Conservation (phyloP, 805 yeast species). For the Kodamaea kaohsiungensis region DNA sequence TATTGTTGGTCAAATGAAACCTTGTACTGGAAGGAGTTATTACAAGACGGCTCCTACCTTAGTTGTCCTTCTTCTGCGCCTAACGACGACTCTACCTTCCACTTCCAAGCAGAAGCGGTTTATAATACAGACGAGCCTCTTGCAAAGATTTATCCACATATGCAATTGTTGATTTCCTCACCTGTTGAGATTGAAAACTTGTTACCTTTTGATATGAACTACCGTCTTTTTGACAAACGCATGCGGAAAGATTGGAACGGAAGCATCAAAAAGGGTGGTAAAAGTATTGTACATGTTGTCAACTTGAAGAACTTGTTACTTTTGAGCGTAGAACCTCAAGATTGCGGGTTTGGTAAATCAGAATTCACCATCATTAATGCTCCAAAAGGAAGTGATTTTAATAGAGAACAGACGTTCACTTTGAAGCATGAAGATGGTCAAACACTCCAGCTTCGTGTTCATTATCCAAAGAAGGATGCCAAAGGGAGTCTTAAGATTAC, state of each 20-base stretch:
- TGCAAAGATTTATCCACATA: conserved; percentile 77
- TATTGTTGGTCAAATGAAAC: conserved; percentile 69
- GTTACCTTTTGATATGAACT: conserved; percentile 77
- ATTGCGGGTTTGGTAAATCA: conserved; percentile 60
- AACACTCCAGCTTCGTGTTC: conserved; percentile 58
- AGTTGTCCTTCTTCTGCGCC: conserved; percentile 53
- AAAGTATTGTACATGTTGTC: conserved; percentile 78
- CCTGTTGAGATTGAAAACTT: conserved; percentile 85
- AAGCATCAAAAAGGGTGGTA: conserved; percentile 59
- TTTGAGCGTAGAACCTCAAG: conserved; percentile 65
- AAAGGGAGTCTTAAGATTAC: conserved; percentile 64
- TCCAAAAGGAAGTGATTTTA: conserved; percentile 53
- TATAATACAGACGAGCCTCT: conserved; percentile 69
- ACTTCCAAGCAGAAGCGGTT: conserved; percentile 71
- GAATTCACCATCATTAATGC: conserved; percentile 76
- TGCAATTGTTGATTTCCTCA: conserved; percentile 74
- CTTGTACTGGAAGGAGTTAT: conserved; percentile 65
- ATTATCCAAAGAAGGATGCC: conserved; percentile 55
- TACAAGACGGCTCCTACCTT: conserved; percentile 51
- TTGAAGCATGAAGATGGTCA: conserved; percentile 68
- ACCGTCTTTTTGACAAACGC: conserved; percentile 75
- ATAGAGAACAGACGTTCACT: conserved; percentile 52
- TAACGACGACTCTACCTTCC: conserved; percentile 50
- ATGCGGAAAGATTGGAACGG: conserved; percentile 68
- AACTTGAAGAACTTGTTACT: conserved; percentile 69